phyloP scores from a whole-genome alignment of 305 asterid species.

The Fraxinus nigra region DNA sequence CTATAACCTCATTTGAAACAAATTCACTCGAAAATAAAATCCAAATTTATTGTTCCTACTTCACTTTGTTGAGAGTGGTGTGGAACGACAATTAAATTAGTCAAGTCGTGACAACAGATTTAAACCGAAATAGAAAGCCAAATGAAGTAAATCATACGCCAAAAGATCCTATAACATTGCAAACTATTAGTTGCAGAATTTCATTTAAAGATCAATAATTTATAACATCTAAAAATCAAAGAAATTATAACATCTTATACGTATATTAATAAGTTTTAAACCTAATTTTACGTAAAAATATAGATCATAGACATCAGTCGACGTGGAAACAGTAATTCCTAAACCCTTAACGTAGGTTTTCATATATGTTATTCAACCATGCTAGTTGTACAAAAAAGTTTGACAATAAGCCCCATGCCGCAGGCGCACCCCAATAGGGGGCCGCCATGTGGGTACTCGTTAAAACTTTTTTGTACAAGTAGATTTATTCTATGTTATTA shows the following conservation, averaged over 20 bases:
- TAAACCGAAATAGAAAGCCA: not conserved
- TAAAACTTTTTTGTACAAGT: too few relatives aligned
- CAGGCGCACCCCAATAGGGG: too few relatives aligned
- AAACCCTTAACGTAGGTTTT: not conserved
- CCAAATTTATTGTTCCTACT: not conserved
- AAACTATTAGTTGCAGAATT: not conserved
- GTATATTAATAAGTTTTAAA: too few relatives aligned
- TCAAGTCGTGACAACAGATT: not conserved
- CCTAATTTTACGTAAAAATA: not conserved
- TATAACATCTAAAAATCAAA: too few relatives aligned
- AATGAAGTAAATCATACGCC: too few relatives aligned
- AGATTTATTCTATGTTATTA: too few relatives aligned
- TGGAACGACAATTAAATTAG: not conserved
- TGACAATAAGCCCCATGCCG: too few relatives aligned
- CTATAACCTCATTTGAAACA: not conserved
- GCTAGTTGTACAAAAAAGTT: too few relatives aligned
- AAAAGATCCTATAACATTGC: too few relatives aligned
- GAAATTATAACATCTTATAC: not conserved
- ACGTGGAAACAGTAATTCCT: not conserved
- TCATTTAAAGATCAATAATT: not conserved
- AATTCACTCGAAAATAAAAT: not conserved
- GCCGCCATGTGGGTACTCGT: too few relatives aligned
- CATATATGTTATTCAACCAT: too few relatives aligned
- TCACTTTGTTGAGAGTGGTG: not conserved
- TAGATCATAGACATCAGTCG: not conserved